Percentiles rank a stretch among this genome's conserved stretches.
Evolutionary conservation across 2,329 filamentous ascomycete species (phyloP).

Genomic region (Neopestalotiopsis sp.): DNA sequence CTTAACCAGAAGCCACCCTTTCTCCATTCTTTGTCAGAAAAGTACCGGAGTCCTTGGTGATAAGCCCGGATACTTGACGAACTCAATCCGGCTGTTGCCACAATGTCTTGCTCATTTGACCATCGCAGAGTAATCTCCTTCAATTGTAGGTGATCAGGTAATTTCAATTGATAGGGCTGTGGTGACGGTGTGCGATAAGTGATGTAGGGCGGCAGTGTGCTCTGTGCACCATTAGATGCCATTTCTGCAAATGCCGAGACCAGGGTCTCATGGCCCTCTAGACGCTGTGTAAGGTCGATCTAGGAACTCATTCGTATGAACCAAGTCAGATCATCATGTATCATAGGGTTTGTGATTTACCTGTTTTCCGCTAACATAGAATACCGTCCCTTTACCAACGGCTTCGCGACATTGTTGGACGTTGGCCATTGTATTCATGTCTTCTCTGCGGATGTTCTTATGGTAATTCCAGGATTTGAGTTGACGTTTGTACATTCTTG

Average conservation of each 20-base stretch:
- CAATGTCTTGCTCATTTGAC: background rate
- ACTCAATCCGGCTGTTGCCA: background rate
- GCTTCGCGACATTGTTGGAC: too few species aligned
- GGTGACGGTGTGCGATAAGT: background rate
- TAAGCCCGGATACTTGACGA: background rate
- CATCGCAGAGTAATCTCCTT: background rate
- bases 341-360: too few species aligned
- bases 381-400: too few species aligned
- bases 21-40: background rate
- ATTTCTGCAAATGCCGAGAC: too few species aligned
- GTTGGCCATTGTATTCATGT: too few species aligned
- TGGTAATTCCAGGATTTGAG: background rate
- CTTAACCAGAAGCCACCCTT: background rate
- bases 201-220: background rate
- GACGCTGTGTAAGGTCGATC: too few species aligned
- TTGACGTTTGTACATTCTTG: background rate
- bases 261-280: too few species aligned
- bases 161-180: background rate
- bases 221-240: too few species aligned
- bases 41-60: background rate
- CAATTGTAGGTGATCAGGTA: background rate
- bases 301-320: too few species aligned
- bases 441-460: too few species aligned
- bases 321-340: too few species aligned
- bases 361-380: too few species aligned